Percentiles rank a stretch among this genome's conserved stretches.
phyloP scores from a whole-genome alignment of 176 grass and related monocot genomes.

The Paspalum vaginatum region DNA sequence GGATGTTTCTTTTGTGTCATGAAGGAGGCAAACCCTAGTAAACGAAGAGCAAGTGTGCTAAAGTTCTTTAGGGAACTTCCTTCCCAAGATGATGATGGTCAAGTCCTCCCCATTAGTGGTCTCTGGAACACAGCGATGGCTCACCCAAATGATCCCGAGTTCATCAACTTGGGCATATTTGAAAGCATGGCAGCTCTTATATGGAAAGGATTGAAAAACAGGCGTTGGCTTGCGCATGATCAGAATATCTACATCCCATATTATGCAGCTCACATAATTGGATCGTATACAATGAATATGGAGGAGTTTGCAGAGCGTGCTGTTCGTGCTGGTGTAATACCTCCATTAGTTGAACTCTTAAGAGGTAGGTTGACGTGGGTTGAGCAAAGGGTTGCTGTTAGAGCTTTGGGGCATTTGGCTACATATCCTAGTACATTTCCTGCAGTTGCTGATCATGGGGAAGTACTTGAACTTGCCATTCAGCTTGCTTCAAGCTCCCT shows the following conservation, averaged over 20 bases:
- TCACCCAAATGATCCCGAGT: constrained; percentile 96
- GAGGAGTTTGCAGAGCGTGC: constrained; percentile 93
- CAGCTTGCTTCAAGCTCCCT: constrained; percentile 92
- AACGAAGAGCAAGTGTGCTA: constrained; percentile 77
- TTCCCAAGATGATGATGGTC: constrained; percentile 90
- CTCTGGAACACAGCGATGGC: constrained; percentile 99
- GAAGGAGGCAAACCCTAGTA: constrained; percentile 95
- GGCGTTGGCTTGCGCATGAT: constrained; percentile 95
- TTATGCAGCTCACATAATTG: constrained; percentile 97
- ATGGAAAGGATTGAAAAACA: constrained; percentile 98
- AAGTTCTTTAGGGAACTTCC: constrained; percentile 98
- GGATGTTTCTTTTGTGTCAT: constrained; percentile 99
- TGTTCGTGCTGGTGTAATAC: constrained; percentile 88
- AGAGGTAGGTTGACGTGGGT: constrained; percentile 99
- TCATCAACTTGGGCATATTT: constrained; percentile 93
- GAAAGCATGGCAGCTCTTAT: constrained; percentile 97
- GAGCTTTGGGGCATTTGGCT: constrained; percentile 94
- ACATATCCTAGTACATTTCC: constrained; percentile 90
- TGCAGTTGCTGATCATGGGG: constrained; percentile 85
- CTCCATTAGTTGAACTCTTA: constrained; percentile 92
- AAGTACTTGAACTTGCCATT: constrained; percentile 97
- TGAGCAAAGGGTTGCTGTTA: constrained; percentile 95
- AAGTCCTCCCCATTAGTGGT: constrained; percentile 93
- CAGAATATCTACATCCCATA: constrained; percentile 99
- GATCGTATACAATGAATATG: constrained; percentile 99